A percentile compares a stretch with the other conserved stretches of the same genome.
Conservation (phyloP, 2,329 filamentous ascomycete species). For the Podosphaera fusca region DNA sequence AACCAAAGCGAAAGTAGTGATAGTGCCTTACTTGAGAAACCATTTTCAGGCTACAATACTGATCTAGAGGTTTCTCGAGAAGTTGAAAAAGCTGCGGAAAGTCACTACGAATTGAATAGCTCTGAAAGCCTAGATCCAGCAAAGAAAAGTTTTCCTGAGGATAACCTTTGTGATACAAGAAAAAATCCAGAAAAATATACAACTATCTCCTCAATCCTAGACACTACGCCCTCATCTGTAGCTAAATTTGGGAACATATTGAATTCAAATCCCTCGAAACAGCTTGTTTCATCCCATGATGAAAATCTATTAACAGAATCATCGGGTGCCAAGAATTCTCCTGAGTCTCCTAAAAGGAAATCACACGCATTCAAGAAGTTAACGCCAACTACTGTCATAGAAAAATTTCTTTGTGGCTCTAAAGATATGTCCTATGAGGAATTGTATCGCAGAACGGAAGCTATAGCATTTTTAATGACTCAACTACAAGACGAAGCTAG, state of each 20-base stretch:
- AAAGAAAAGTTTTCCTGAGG: background rate
- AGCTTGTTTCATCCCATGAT: too few relatives aligned
- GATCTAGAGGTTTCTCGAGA: too few relatives aligned
- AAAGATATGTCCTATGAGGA: conserved; percentile 10
- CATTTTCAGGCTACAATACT: too few relatives aligned
- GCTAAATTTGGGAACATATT: too few relatives aligned
- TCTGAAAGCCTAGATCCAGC: background rate
- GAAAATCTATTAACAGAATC: too few relatives aligned
- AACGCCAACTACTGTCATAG: conserved; percentile 8
- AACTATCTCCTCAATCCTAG: background rate
- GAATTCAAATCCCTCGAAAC: too few relatives aligned
- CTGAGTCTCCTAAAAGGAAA: background rate
- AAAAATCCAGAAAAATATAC: background rate
- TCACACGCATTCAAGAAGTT: conserved; percentile 10
- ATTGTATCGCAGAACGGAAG: conserved; percentile 9
- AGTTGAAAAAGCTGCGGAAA: too few relatives aligned
- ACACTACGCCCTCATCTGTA: background rate
- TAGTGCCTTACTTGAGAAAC: too few relatives aligned
- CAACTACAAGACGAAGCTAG: conserved; percentile 12
- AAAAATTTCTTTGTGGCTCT: conserved; percentile 9
- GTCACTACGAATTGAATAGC: too few relatives aligned
- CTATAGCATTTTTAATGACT: conserved; percentile 6
- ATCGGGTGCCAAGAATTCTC: too few relatives aligned
- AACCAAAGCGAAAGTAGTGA: background rate
- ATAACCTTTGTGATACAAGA: background rate